Conservation (phyloP, 306 rosid genomes). For the Macrotyloma uniflorum region DNA sequence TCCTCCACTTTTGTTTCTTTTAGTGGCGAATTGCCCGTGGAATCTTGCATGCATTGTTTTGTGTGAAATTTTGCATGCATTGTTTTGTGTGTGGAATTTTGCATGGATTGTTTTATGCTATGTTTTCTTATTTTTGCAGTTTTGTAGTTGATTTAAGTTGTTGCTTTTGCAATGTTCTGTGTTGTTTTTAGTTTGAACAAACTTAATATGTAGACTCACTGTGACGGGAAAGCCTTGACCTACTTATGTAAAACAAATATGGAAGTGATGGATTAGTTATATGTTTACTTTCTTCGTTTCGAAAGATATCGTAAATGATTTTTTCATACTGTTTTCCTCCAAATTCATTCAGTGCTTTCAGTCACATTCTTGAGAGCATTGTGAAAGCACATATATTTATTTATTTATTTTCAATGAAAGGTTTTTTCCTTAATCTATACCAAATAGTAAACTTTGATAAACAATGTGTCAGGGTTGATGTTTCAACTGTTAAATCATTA, state of each 20-base stretch:
- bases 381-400: not conserved
- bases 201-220: not conserved
- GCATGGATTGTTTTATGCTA: not conserved
- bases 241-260: not conserved
- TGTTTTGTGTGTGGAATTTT: constrained; percentile 7
- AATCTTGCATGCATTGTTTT: too few species aligned
- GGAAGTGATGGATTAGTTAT: not conserved
- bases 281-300: not conserved
- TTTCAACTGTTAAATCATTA: not conserved
- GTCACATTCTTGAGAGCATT: not conserved
- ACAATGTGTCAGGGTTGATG: not conserved
- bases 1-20: constrained; percentile 6
- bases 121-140: not conserved
- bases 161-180: not conserved
- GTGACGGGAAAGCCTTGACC: not conserved
- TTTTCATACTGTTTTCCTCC: not conserved
- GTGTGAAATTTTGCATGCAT: too few species aligned
- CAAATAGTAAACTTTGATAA: not conserved
- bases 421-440: not conserved
- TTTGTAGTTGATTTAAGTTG: not conserved
- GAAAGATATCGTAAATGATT: not conserved
- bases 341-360: not conserved
- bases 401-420: not conserved
- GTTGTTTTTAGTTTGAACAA: not conserved
- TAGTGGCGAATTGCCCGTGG: constrained; percentile 12